Evolutionary conservation across 73 alveolate genomes (phyloP), one percentile per base, ranked within the genome.

Genomic region (Paramecium sonneborni): DNA sequence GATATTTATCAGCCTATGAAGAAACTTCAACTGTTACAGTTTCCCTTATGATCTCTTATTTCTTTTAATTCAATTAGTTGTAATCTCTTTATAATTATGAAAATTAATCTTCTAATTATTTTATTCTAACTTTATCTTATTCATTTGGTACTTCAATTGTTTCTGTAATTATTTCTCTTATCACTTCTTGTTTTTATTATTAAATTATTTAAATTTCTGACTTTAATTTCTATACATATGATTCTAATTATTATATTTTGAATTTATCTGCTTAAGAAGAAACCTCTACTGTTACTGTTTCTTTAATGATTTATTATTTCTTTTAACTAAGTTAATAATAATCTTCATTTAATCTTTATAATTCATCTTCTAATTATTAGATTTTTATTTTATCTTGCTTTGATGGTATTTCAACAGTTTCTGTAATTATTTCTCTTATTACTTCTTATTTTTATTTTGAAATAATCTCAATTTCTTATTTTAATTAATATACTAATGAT

Each of bases 1-100:
- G 39, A 30, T 39, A 30, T 43, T 79, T 39, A 43, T 79, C 90
- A 6, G 90, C 43, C 41, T 79, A 32, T 38, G 41, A 24, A 12
- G 86, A 18, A 5, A 72, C 86, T 30, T 72, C 86, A n/a, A 72
- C 86, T 72, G 55, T 72, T n/a, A 79, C 56, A 11, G 43, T 34
- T 79, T 79, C 90, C 44, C 90, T 79, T 21, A 79, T 39, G n/a
- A 79, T 37, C 41, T 79, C 90, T 44, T 79, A 44, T 79, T 79
- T 79, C 90, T 79, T 79, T 44, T 41, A 24, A 46, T 46, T 79
- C 35, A 79, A 79, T 24, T 43, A 24, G 18, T 79, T 21, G 41
- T 79, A 79, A 24, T 79, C 90, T 24, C 55, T 18, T 79, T 39
- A 30, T 44, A 79, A 21, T 43, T 46, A 79, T 2, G 44, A 43